Evolutionary conservation across 768 basidiomycete species (phyloP), one percentile per base, ranked within the genome.

Genomic region (Mrakia hoshinonis): DNA sequence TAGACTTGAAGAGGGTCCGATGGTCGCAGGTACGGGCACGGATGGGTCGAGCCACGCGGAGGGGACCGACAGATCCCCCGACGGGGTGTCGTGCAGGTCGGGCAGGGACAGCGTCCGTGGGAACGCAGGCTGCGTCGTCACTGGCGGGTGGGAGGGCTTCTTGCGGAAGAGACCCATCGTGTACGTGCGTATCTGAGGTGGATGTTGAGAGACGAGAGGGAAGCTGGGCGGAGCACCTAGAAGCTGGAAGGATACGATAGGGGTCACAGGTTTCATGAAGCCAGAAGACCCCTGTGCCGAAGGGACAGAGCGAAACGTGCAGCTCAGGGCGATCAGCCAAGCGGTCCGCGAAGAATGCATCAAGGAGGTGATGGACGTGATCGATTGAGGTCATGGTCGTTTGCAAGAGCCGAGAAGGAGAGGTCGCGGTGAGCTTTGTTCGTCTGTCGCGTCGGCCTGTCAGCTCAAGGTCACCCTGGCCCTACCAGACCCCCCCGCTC

Each of bases 161-260:
- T 61, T 61, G 58, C 58, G 58, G 34, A 61, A 61, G 34, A 61
- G 34, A 18, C 58, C 58, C 58, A 61, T 61, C 15, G n/a, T 4
- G 51, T 54, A 10, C 22, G 51, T 29, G 29, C 13, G 29, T 9
- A 4, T 55, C 15, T 18, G 54, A 15, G 18, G 58, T 9, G 31
- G 31, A 31, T 39, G 36, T 31, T 61, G 31, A n/a, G n/a, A n/a
- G n/a, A n/a, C n/a, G 58, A n/a, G 20, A 11, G 34, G 15, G 12
- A 39, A 39, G 58, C 2, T 18, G 34, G 9, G 58, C 34, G n/a
- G 34, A 61, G 22, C 31, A 24, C 12, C 31, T 29, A 31, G 13
- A 38, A 9, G 58, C 31, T 22, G 11, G 22, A 51, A 18, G 43
- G 15, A 43, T 15, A 43, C 15, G 43, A 43, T 43, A 43, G 43